Evolutionary conservation across 805 yeast genomes (phyloP).

Genomic region (Ogataea polymorpha): DNA sequence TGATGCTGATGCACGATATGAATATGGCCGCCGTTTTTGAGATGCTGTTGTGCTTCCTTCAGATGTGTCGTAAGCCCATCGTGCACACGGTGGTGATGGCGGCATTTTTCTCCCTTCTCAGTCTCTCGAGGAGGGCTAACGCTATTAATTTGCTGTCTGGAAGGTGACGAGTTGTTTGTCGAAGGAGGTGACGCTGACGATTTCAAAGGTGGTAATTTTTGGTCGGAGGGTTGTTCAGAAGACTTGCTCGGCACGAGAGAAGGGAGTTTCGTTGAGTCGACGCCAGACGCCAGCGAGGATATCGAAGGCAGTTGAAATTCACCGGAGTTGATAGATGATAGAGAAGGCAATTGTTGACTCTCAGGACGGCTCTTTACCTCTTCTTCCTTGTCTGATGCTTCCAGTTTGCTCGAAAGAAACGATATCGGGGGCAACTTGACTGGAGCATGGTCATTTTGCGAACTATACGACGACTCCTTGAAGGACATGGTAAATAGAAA

Average conservation of each 20-base stretch:
- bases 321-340: conserved; percentile 10
- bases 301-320: conserved; percentile 15
- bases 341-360: conserved; percentile 11
- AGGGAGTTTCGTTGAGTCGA: conserved; percentile 17
- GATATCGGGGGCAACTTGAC: conserved; percentile 29
- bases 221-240: conserved; percentile 2
- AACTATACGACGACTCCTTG: conserved; percentile 3
- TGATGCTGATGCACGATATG: conserved; percentile 30
- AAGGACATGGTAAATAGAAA: conserved; percentile 4
- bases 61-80: conserved; percentile 23
- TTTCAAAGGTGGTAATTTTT: conserved; percentile 10
- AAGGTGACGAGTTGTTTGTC: conserved; percentile 3
- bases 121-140: background rate
- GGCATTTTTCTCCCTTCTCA: conserved; percentile 14
- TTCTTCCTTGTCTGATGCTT: conserved; percentile 7
- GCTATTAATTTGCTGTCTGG: conserved; percentile 2
- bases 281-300: conserved; percentile 8
- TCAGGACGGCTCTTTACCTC: background rate
- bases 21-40: conserved; percentile 29
- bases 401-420: conserved; percentile 17
- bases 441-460: conserved; percentile 13
- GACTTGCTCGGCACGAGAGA: conserved; percentile 12
- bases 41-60: conserved; percentile 26
- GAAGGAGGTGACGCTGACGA: conserved; percentile 8
- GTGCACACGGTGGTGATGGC: conserved; percentile 30